Evolutionary conservation across 805 yeast species (phyloP).

Genomic region (Candida michaelii): DNA sequence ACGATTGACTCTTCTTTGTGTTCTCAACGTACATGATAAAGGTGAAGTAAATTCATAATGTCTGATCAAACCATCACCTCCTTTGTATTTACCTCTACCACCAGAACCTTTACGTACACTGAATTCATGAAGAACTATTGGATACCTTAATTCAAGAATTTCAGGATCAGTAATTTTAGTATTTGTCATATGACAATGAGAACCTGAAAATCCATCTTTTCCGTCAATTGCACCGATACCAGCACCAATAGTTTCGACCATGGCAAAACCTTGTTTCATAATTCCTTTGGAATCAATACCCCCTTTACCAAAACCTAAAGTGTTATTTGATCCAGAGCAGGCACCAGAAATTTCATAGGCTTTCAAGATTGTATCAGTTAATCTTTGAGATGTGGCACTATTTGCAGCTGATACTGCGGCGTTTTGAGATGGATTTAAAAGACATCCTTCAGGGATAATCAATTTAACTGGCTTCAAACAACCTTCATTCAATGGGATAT

Average conservation of each 20-base stretch:
- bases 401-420: slow-evolving; percentile 26
- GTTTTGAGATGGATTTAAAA: slow-evolving; percentile 22
- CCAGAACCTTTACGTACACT: slow-evolving; percentile 14
- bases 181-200: slow-evolving; percentile 45
- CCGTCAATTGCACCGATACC: slow-evolving; percentile 15
- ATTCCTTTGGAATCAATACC: slow-evolving; percentile 14
- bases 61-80: slow-evolving; percentile 19
- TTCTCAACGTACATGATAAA: slow-evolving; percentile 15
- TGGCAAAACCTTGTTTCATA: slow-evolving; percentile 17
- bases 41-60: slow-evolving; percentile 15
- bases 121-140: slow-evolving; percentile 14
- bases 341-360: slow-evolving; percentile 23
- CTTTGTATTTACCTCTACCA: slow-evolving; percentile 16
- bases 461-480: slow-evolving; percentile 23
- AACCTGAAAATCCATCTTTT: slow-evolving; percentile 25
- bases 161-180: slow-evolving; percentile 19
- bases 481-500: slow-evolving; percentile 26
- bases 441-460: slow-evolving; percentile 16
- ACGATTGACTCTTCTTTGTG: slow-evolving; percentile 18
- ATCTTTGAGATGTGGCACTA: slow-evolving; percentile 24
- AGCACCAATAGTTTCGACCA: slow-evolving; percentile 14
- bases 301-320: slow-evolving; percentile 15
- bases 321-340: slow-evolving; percentile 19
- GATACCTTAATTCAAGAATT: slow-evolving; percentile 17
- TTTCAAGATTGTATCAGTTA: slow-evolving; percentile 22